Evolutionary conservation across 2,329 filamentous ascomycete species (phyloP).

Genomic region (Bipolaris cookei): DNA sequence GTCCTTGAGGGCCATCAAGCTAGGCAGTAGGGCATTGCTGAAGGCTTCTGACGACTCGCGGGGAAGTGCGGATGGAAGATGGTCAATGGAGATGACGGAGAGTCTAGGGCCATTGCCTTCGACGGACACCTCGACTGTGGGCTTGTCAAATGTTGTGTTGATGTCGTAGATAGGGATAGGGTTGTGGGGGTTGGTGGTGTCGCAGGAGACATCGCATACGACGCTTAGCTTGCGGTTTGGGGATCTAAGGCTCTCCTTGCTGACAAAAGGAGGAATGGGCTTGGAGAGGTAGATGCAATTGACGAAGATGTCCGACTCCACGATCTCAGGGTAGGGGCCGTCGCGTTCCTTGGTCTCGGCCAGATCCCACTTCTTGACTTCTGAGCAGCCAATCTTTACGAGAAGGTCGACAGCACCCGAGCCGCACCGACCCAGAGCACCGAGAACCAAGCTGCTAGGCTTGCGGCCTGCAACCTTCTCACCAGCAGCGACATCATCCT

Average conservation of each 20-base stretch:
- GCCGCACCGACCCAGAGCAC: slow-evolving; percentile 78
- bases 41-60: slow-evolving; percentile 88
- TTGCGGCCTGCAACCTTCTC: slow-evolving; percentile 69
- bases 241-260: slow-evolving; percentile 69
- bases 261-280: slow-evolving; percentile 82
- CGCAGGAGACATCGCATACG: slow-evolving; percentile 61
- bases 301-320: slow-evolving; percentile 63
- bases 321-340: slow-evolving; percentile 80
- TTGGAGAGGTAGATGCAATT: slow-evolving; percentile 76
- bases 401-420: slow-evolving; percentile 83
- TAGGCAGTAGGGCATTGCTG: slow-evolving; percentile 77
- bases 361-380: slow-evolving; percentile 78
- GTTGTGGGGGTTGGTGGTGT: slow-evolving; percentile 75
- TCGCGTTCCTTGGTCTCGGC: slow-evolving; percentile 69
- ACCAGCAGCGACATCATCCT: slow-evolving; percentile 71
- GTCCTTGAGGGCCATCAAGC: slow-evolving; percentile 77
- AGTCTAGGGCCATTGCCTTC: slow-evolving; percentile 65
- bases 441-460: slow-evolving; percentile 83
- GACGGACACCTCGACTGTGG: slow-evolving; percentile 77
- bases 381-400: slow-evolving; percentile 73
- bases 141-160: slow-evolving; percentile 85
- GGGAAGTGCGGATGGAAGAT: slow-evolving; percentile 69
- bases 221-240: slow-evolving; percentile 76
- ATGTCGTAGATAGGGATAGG: slow-evolving; percentile 81
- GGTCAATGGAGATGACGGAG: slow-evolving; percentile 72